Base-by-base conservation (phyloP, 306 rosid genomes). In the Inga laurina region DNA sequence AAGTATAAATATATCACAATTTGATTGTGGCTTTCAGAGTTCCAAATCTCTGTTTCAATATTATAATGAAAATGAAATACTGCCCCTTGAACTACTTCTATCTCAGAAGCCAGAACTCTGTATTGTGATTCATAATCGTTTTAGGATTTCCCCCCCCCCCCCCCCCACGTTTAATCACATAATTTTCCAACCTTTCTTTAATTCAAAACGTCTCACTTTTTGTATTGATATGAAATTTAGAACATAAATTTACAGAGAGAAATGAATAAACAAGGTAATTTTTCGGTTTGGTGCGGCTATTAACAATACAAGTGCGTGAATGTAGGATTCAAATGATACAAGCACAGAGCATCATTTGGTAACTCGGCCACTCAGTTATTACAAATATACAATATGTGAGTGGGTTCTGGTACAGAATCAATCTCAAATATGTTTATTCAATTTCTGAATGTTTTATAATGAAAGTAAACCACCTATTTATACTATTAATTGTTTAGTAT, bases 1-100 rank as follows among this genome's bases (percentile, higher is more conserved):
- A 71, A 34, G 75, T 62, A 49, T 51, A 27, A 62, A 62, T 62
- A 75, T 74, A 14, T 65, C 68, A 65, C 43, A 66, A 24, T 41
- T 79, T 70, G 35, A 80, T 70, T 52, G 21, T 70, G 70, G 44
- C 18, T 52, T 51, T 39, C 71, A 22, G 30, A 66, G 72, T 4
- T 68, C 4, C n/a, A 7, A 30, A 39, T 79, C 54, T 21, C 51
- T 56, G 2, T 45, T 14, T 10, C 64, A 46, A 66, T 37, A 78
- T 24, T 24, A 27, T 22, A 79, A 13, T 32, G 39, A 34, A 14
- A 65, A 30, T 39, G 8, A 39, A 39, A 48, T 30, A 51, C 71
- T 2, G 32, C 62, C 32, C 65, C 14, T 8, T 56, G 27, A 21
- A 7, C 62, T 21, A 7, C 27, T 19, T 54, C 18, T 14, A 18